phyloP scores from a whole-genome alignment of 768 basidiomycete species.

The Leccinum longicurvipes region DNA sequence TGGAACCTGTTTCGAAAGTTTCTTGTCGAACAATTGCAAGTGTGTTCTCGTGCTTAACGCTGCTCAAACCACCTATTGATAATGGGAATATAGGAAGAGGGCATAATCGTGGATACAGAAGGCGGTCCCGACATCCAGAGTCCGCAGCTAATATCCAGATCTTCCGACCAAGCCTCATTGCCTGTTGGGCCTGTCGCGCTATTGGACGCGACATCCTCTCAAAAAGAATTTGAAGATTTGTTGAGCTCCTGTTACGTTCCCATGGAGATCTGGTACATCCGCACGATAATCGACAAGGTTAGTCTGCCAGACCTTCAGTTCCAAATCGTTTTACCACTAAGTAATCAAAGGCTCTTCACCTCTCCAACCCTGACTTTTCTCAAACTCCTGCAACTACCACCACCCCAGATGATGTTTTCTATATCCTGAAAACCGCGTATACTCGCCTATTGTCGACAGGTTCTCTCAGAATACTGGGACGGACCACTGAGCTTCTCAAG shows the following conservation, averaged over 20 bases:
- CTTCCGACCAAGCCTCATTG: not conserved
- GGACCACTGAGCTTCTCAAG: slow-evolving; percentile 58
- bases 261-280: slow-evolving; percentile 89
- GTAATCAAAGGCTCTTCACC: slow-evolving; percentile 69
- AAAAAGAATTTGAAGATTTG: slow-evolving; percentile 60
- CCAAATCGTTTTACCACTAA: not conserved
- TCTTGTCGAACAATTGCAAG: slow-evolving; percentile 69
- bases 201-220: slow-evolving; percentile 52
- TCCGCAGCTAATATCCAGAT: not conserved
- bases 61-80: not conserved
- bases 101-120: slow-evolving; percentile 3
- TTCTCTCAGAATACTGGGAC: slow-evolving; percentile 53
- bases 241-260: slow-evolving; percentile 78
- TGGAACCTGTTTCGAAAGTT: slow-evolving; percentile 93
- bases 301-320: slow-evolving; percentile 5
- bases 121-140: slow-evolving; percentile 2
- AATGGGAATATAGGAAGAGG: slow-evolving; percentile 16
- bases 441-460: slow-evolving; percentile 77
- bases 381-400: slow-evolving; percentile 66
- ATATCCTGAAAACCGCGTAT: slow-evolving; percentile 85
- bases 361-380: slow-evolving; percentile 71
- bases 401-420: slow-evolving; percentile 92
- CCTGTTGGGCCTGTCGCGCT: slow-evolving; percentile 15
- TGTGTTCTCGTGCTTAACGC: slow-evolving; percentile 25
- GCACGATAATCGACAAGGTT: slow-evolving; percentile 86